Evolutionary conservation across 1,284 basidiomycete genomes (phyloP).

Genomic region (Paramarasmius palmivorus): DNA sequence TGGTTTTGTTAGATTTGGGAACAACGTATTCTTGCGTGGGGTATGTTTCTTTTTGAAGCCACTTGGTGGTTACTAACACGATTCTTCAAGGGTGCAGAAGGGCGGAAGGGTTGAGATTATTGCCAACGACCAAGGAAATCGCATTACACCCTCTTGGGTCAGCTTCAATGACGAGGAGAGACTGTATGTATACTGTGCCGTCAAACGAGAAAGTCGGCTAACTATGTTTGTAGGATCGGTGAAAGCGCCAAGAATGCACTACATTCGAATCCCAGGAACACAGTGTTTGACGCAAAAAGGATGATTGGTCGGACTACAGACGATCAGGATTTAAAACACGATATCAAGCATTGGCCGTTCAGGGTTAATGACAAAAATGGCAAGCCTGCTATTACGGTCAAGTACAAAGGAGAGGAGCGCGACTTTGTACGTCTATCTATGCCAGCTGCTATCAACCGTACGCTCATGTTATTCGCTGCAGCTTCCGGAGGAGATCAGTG

Average conservation of each 20-base stretch:
- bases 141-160: conserved; percentile 84
- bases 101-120: conserved; percentile 83
- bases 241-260: conserved; percentile 61
- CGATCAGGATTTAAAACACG: conserved; percentile 62
- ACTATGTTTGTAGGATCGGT: conserved; percentile 39
- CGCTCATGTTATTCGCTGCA: conserved; percentile 31
- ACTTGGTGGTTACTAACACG: conserved; percentile 6
- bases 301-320: conserved; percentile 73
- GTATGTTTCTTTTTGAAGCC: conserved; percentile 24
- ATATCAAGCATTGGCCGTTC: conserved; percentile 75
- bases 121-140: conserved; percentile 84
- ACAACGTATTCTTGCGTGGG: conserved; percentile 63
- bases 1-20: conserved; percentile 45
- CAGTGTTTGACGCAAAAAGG: conserved; percentile 86
- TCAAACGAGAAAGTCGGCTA: too few species aligned
- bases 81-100: conserved; percentile 62
- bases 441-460: background rate
- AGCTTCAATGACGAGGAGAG: conserved; percentile 77
- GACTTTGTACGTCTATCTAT: conserved; percentile 51
- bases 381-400: conserved; percentile 75
- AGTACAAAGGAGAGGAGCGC: conserved; percentile 73
- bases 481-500: conserved; percentile 96
- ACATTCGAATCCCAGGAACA: conserved; percentile 75
- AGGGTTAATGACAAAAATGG: conserved; percentile 61
- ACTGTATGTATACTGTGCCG: conserved; percentile 39